Evolutionary conservation across 2,329 filamentous ascomycete species (phyloP).

Genomic region (Aureobasidium uvarum): DNA sequence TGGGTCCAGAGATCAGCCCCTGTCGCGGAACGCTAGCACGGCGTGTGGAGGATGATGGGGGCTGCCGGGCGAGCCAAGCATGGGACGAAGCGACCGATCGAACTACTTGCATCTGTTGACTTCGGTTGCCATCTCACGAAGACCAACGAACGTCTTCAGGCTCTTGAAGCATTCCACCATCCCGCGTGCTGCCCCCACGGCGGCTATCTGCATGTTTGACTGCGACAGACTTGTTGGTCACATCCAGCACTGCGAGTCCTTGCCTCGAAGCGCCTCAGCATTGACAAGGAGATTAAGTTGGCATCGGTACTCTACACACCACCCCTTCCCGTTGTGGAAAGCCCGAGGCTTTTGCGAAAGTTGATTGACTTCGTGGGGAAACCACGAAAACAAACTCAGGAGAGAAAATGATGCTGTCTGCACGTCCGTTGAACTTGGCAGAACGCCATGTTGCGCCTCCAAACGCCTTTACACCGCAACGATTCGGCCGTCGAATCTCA

Average conservation of each 20-base stretch:
- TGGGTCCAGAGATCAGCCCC: conserved; percentile 7
- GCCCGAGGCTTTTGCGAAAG: conserved; percentile 1
- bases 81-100: neutral
- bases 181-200: neutral
- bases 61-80: conserved; percentile 10
- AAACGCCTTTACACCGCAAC: conserved; percentile 22
- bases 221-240: neutral
- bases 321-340: neutral
- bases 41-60: conserved; percentile 18
- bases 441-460: conserved; percentile 6
- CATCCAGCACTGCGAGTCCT: neutral
- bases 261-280: neutral
- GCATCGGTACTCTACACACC: neutral
- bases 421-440: conserved; percentile 10
- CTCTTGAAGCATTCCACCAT: neutral
- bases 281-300: neutral
- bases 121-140: neutral
- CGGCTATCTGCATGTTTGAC: conserved; percentile 1
- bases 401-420: conserved; percentile 16
- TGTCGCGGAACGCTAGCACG: neutral
- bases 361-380: conserved; percentile 16
- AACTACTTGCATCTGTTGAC: conserved; percentile 1
- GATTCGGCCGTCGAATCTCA: conserved; percentile 7
- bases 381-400: conserved; percentile 8
- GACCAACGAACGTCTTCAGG: neutral